Base-by-base conservation (phyloP, 345 rosid genomes). In the Euphorbia pulcherrima region DNA sequence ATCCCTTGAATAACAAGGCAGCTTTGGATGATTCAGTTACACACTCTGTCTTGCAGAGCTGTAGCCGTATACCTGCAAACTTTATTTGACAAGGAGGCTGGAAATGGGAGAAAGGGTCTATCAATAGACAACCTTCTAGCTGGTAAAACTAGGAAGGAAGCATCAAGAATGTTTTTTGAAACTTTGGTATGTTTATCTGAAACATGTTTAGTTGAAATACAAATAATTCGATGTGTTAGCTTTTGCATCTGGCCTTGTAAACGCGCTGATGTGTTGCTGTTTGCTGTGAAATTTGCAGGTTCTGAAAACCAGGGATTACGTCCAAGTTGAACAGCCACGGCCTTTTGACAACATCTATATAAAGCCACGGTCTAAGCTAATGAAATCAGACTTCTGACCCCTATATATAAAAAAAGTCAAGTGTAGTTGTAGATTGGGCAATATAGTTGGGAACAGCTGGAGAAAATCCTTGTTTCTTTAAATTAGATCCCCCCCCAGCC, bases 81-180 rank as follows among this genome's bases (percentile, higher is more conserved):
- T 51, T 67, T 88, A 72, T 92, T 90, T 64, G 87, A 84, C 20
- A 80, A 79, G 71, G 97, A 88, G 77, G 85, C 81, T 66, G 85
- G 73, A 50, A 78, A 77, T 60, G 98, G 84, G 64, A 81, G 79
- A 70, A 84, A 77, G 74, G 76, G 74, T 24, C 72, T 94, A 62
- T 79, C 81, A 7, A 74, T 90, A 79, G 97, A 90, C 79, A 77
- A 74, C 64, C 87, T 95, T 37, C 79, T 95, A 64, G 74, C 86
- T 37, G 92, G 94, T 64, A 95, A 95, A 87, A 95, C 99, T 39
- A 94, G 97, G 57, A 95, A 90, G 79, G 99, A 95, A 78, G 99
- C 99, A 44, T 88, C 98, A 0, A 88, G 99, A 75, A 84, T 95
- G 99, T 95, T 95, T 74, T 95, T 95, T 11, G 99, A 95, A 76